Evolutionary conservation across 164 flowering plant species (phyloP), one percentile per base, ranked within the genome.

Genomic region (Vitis labrusca): DNA sequence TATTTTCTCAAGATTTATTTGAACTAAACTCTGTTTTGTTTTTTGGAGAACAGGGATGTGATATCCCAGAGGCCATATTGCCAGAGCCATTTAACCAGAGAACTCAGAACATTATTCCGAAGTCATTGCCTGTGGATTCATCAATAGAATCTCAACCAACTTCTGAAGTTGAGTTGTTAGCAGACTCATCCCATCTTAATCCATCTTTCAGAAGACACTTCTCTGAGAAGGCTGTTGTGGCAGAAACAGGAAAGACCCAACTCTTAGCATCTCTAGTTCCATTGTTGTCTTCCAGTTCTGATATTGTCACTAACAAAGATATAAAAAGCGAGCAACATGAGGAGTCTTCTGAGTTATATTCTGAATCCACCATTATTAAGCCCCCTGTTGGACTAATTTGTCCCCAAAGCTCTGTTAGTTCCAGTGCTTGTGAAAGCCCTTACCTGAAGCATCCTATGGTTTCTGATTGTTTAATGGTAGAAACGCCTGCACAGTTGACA

Each of bases 11-110:
- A 37, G 5, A 37, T 37, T 37, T 37, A 3, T 37, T 37, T 37
- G 44, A 37, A 37, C 7, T 37, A 37, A 37, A 37, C 44, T 37
- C 44, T 6, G 44, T 10, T 49, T 48, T 65, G 14, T 52, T 13
- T 60, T 77, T 75, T 51, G 63, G 64, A 13, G 17, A 55, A 19
- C 81, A 82, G 91, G 89, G 87, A 44, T 29, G 48, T 59, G 86
- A 84, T 60, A 78, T 89, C 65, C 93, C 97, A 60, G 85, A 80
- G 76, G 89, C 75, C 8, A 54, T 49, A 67, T 73, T 89, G 59
- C 97, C 89, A 14, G 83, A 76, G 63, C 88, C 83, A 10, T 83
- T 81, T 71, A 79, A 73, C 78, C 75, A 76, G 63, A 63, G 50
- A 65, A 64, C 65, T 63, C 63, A 60, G 47, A 19, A 19, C 16